Evolutionary conservation across 495 filamentous ascomycete species (phyloP), one percentile per base, ranked within the genome.

Genomic region (Poronia punctata): DNA sequence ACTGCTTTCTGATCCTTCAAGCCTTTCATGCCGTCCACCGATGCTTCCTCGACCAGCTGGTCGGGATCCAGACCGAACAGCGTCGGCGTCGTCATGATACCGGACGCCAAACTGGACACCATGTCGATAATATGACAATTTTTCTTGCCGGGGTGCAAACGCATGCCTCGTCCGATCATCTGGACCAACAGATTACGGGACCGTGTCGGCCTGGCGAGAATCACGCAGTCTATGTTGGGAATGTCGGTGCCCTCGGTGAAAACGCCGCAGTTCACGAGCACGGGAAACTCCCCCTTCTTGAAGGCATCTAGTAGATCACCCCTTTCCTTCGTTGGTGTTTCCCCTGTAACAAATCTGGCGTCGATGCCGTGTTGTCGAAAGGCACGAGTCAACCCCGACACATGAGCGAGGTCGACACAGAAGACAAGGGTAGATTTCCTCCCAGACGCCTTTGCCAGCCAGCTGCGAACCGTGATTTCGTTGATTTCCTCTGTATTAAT

Each of bases 171-270:
- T 0, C 92, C 92, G 34, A 99, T 94, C 92, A 99, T 99, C 57
- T 99, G 92, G 4, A 95, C 79, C 2, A 99, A 71, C 6, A 99
- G 69, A 48, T 95, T 96, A 15, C 82, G 78, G 11, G 92, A 97
- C 39, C 79, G 77, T 7, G 92, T 99, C 3, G 92, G 92, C 23
- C 93, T 68, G 5, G 87, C 89, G 27, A 99, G 69, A 9, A 99
- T 55, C 7, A 99, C 74, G 44, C 92, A 97, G 58, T 99, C 92
- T 43, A 97, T 86, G 56, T 97, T 97, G 3, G 92, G 92, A 12
- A 97, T 92, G 54, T 99, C 92, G 7, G 93, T 99, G 11, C 74
- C 90, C 66, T 99, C 92, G 2, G 90, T 97, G 49, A 95, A 96
- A 35, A 99, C 80, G 3, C 88, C 88, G 59, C 92, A 97, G 57